Percentiles rank a stretch among this genome's conserved stretches.
Conservation (phyloP, 495 filamentous ascomycete genomes). For the Daldinia grandis region DNA sequence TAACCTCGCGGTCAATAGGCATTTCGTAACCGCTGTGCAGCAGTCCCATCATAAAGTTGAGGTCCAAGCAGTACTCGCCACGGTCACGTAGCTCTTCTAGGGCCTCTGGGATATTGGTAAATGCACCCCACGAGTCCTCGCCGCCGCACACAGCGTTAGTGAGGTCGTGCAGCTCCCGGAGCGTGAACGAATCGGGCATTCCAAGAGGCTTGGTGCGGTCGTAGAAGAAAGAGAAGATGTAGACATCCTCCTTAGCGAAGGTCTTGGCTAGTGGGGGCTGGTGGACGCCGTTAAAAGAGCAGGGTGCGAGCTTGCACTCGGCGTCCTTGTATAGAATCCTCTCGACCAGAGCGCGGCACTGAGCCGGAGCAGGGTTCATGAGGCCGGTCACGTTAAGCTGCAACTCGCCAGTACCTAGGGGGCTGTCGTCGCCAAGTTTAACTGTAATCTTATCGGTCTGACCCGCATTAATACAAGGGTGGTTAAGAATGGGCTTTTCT, state of each 20-base stretch:
- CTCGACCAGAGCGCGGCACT: slow-evolving; percentile 90
- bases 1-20: slow-evolving; percentile 93
- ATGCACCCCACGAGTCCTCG: slow-evolving; percentile 77
- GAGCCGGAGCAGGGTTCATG: slow-evolving; percentile 72
- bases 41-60: slow-evolving; percentile 93
- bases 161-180: slow-evolving; percentile 85
- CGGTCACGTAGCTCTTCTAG: slow-evolving; percentile 76
- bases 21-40: slow-evolving; percentile 98
- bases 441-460: slow-evolving; percentile 75
- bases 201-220: slow-evolving; percentile 91
- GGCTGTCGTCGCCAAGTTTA: slow-evolving; percentile 67
- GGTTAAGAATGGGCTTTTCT: slow-evolving; percentile 70
- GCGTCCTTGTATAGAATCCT: slow-evolving; percentile 88
- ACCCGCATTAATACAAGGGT: slow-evolving; percentile 89
- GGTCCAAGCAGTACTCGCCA: slow-evolving; percentile 90
- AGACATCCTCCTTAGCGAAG: slow-evolving; percentile 90
- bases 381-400: slow-evolving; percentile 93
- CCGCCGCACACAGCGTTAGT: slow-evolving; percentile 86
- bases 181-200: slow-evolving; percentile 94
- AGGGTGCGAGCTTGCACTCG: slow-evolving; percentile 82
- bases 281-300: slow-evolving; percentile 96
- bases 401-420: slow-evolving; percentile 62
- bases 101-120: slow-evolving; percentile 75
- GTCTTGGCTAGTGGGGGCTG: slow-evolving; percentile 94
- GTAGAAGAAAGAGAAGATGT: slow-evolving; percentile 97